A percentile compares a stretch with the other conserved stretches of the same genome.
These are phyloP conservation scores for Pleurotus sapidus DNA, from an alignment of 768 basidiomycete species.

Conservation along the genomic window DNA sequence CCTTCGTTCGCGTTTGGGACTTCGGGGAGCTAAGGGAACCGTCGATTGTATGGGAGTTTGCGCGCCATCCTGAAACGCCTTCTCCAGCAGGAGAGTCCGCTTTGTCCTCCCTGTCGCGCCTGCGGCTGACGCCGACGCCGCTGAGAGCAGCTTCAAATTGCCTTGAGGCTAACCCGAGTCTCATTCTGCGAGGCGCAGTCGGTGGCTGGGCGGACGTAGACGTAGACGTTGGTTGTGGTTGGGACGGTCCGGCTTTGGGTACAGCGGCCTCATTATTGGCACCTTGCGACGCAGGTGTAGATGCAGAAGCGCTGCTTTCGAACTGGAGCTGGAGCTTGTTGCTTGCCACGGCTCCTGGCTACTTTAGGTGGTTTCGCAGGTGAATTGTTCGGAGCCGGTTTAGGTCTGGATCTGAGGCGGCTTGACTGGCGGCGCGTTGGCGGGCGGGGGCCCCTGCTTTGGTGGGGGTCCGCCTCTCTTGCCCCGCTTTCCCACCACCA, in stretches of 20 bases:
- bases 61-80: conserved; percentile 3
- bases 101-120: conserved; percentile 14
- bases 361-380: conserved; percentile 17
- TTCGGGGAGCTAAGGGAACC: conserved; percentile 6
- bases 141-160: conserved; percentile 74
- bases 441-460: conserved; percentile 15
- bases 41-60: not conserved
- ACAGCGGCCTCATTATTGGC: conserved; percentile 4
- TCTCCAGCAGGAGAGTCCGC: conserved; percentile 12
- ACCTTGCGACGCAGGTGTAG: not conserved
- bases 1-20: conserved; percentile 14
- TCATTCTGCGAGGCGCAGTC: conserved; percentile 36
- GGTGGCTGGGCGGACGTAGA: conserved; percentile 14
- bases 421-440: conserved; percentile 22
- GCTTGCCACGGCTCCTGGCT: conserved; percentile 15
- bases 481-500: conserved; percentile 3
- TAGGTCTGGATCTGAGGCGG: conserved; percentile 14
- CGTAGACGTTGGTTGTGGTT: conserved; percentile 12
- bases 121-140: conserved; percentile 54
- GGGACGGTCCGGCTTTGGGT: conserved; percentile 10
- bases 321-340: not conserved
- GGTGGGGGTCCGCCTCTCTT: conserved; percentile 12
- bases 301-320: not conserved
- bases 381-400: conserved; percentile 13
- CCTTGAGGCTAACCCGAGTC: conserved; percentile 60